These are phyloP conservation scores for Austroboletus novae-zelandiae DNA, from an alignment of 1,284 basidiomycete species.

Conservation along the genomic window DNA sequence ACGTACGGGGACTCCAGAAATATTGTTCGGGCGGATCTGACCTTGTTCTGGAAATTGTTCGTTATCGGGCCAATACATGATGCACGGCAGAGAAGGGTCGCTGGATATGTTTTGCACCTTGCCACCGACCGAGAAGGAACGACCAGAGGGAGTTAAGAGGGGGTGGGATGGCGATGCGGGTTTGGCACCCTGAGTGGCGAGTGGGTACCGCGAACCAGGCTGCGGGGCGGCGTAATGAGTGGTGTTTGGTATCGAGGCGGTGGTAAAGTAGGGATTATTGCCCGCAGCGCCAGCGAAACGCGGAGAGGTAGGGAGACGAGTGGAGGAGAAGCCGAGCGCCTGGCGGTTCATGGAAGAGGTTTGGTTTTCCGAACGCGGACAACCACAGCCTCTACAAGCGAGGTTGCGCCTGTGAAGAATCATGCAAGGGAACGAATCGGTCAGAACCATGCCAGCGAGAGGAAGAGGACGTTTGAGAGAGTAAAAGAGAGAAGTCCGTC, in stretches of 20 bases:
- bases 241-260: conserved; percentile 26
- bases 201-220: conserved; percentile 14
- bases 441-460: conserved; percentile 34
- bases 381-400: conserved; percentile 71
- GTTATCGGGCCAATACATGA: conserved; percentile 87
- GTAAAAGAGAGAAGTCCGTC: conserved; percentile 9
- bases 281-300: conserved; percentile 36
- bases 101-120: conserved; percentile 72
- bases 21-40: conserved; percentile 63
- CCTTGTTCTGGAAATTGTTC: conserved; percentile 73
- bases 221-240: conserved; percentile 15
- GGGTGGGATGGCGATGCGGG: conserved; percentile 48
- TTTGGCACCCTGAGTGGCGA: conserved; percentile 24
- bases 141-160: conserved; percentile 74
- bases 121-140: conserved; percentile 68
- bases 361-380: conserved; percentile 46
- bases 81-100: conserved; percentile 66
- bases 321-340: conserved; percentile 22
- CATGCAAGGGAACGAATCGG: conserved; percentile 45
- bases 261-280: conserved; percentile 9
- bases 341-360: conserved; percentile 31
- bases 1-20: conserved; percentile 55
- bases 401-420: conserved; percentile 63
- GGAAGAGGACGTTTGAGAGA: conserved; percentile 9
- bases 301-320: conserved; percentile 42